Evolutionary conservation across 2,329 filamentous ascomycete species (phyloP), one percentile per base, ranked within the genome.

Genomic region (Cyphellophora europaea): DNA sequence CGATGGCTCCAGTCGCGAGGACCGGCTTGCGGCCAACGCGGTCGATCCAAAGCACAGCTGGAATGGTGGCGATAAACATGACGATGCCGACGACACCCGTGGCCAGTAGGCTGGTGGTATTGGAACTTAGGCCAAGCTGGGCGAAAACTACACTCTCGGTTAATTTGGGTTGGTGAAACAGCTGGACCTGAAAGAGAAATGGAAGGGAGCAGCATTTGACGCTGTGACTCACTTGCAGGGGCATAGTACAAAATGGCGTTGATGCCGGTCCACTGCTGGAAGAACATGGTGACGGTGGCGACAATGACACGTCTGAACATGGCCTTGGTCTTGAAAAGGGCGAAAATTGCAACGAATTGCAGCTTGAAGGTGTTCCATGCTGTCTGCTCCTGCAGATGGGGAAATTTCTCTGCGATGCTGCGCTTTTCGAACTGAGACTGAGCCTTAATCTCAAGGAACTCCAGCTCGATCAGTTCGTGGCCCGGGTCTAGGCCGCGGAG

Each of bases 371-470:
- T 17, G 6, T 32, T 85, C 15, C 77, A 8, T 8, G n/a, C 8
- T 8, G 8, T n/a, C 8, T n/a, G 8, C 8, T n/a, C 21, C 21
- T 25, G 21, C 8, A 25, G 21, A 25, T 25, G 21, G 8, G 21
- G 21, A n/a, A 25, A 25, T n/a, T 25, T 66, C 43, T 82, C 77
- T 0, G 71, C 70, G 11, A 79, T 66, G 1, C 73, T 75, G 19
- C 76, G 71, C 59, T 86, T 83, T 57, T 89, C 82, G 46, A 89
- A 91, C 12, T 82, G 56, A 0, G 76, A 79, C 54, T 86, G 79
- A 0, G 82, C 81, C 55, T 84, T 83, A 59, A 89, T 88, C 53
- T 89, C 83, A n/a, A 86, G 70, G 51, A 81, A 86, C 50, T 89
- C 84, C 8, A 25, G 21, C 21, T 25, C 8, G n/a, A 25, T n/a